Percentiles rank a stretch among this genome's conserved stretches.
Evolutionary conservation across 306 rosid genomes (phyloP).

Genomic region (Dryas alaskensis): DNA sequence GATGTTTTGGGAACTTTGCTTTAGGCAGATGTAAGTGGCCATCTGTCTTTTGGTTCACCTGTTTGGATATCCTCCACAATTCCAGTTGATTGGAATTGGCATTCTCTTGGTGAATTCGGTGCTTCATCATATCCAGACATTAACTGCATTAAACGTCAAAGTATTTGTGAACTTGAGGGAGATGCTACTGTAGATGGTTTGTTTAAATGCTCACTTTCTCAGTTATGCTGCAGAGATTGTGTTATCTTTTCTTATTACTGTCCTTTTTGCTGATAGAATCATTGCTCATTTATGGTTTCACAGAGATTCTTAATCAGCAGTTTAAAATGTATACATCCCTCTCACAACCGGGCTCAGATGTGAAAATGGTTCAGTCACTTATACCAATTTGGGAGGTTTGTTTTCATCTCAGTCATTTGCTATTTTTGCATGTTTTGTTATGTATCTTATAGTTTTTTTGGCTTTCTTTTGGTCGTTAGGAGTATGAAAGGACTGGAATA

Average conservation of each 20-base stretch:
- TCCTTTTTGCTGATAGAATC: not conserved
- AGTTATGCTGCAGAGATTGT: not conserved
- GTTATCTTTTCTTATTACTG: not conserved
- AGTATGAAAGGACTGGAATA: conserved; percentile 60
- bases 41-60: conserved; percentile 40
- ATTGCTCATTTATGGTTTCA: conserved; percentile 31
- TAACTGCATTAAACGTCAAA: conserved; percentile 52
- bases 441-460: not conserved
- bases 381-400: conserved; percentile 89
- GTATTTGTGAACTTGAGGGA: conserved; percentile 88
- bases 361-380: conserved; percentile 93
- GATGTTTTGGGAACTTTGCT: conserved; percentile 34
- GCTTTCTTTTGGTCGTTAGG: conserved; percentile 32
- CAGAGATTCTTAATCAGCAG: conserved; percentile 73
- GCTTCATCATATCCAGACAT: conserved; percentile 38
- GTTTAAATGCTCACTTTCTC: conserved; percentile 34
- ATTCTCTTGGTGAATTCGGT: conserved; percentile 38
- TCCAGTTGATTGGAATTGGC: conserved; percentile 67
- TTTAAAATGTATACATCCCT: conserved; percentile 73
- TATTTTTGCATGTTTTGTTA: not conserved
- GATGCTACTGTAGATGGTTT: conserved; percentile 77
- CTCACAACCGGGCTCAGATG: conserved; percentile 71
- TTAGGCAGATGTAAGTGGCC: conserved; percentile 55
- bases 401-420: conserved; percentile 21
- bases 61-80: conserved; percentile 62